Evolutionary conservation across 352 stramenopile species (phyloP).

Genomic region (Phytopythium oedochilum): DNA sequence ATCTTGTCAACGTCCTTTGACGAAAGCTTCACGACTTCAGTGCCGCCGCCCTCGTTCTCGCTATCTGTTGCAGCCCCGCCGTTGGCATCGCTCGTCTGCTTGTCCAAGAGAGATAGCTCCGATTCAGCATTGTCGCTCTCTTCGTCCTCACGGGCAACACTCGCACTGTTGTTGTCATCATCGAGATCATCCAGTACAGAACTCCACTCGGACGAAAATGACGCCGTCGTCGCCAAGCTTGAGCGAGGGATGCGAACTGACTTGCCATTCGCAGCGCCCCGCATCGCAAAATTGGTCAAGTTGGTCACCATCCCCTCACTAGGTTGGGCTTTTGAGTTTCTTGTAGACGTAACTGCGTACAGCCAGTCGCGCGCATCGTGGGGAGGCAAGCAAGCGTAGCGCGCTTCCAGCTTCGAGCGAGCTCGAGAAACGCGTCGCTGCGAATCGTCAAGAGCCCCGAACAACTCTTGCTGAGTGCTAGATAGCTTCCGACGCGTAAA

Average conservation of each 20-base stretch:
- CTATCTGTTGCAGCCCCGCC: background rate
- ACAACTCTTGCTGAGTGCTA: conserved; percentile 35
- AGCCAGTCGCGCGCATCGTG: conserved; percentile 2
- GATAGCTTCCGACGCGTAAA: conserved; percentile 46
- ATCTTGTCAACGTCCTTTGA: conserved; percentile 16
- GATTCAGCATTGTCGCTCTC: background rate
- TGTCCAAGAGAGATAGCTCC: background rate
- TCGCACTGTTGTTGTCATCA: conserved; percentile 13
- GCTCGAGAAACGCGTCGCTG: conserved; percentile 13
- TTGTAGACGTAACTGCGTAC: background rate
- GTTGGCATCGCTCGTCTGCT: background rate
- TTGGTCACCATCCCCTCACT: background rate
- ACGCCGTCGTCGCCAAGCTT: conserved; percentile 3
- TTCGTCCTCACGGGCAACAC: background rate
- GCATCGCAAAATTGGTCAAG: conserved; percentile 19
- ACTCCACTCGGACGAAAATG: background rate
- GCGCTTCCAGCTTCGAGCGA: conserved; percentile 4
- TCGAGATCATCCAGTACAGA: background rate
- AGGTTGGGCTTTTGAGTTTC: background rate
- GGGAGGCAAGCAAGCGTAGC: background rate
- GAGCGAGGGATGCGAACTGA: background rate
- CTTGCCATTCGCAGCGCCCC: conserved; percentile 14
- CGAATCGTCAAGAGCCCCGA: conserved; percentile 29
- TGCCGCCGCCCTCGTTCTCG: background rate
- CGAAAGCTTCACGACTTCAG: background rate